Evolutionary conservation across 345 rosid genomes (phyloP), one percentile per base, ranked within the genome.

Genomic region (Euclidium syriacum): DNA sequence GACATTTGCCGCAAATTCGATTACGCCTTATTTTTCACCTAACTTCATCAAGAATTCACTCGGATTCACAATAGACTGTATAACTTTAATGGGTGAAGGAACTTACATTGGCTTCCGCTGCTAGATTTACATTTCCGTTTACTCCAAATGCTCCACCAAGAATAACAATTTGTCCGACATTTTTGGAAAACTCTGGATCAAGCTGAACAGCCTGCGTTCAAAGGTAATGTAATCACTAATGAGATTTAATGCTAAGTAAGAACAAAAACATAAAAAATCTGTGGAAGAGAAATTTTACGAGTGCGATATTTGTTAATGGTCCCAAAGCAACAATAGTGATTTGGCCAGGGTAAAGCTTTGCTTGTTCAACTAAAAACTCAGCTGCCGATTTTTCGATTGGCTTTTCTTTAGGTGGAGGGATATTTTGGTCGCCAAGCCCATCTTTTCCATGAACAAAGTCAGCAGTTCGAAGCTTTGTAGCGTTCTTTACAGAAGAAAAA

Each of bases 91-190:
- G n/a, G n/a, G n/a, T 52, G 27, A 19, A 66, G 17, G 60, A 79
- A 71, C 80, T 78, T 68, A 89, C 95, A 69, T 94, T 94, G 51
- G 99, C 97, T 74, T 94, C 99, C 1, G 99, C 79, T 38, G 99
- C 97, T 52, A 97, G 99, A 76, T 94, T 94, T 39, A 84, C 97
- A 70, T 87, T 94, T 50, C 99, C 99, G 42, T 94, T 90, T 46
- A 94, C 97, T 11, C 85, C 73, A 62, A 90, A 94, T 50, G 97
- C 88, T 65, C 99, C 99, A 42, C 99, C 97, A 60, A 87, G 95
- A 73, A 94, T 75, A 79, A 85, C 86, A 79, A 92, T 82, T 72
- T 92, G 90, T 43, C 88, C 81, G 34, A 90, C 57, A 22, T 87
- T 94, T 66, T 80, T 81, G 0, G 73, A 58, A 73, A 94, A 94